Evolutionary conservation across 768 basidiomycete species (phyloP).

Genomic region (Agaricus subrufescens): DNA sequence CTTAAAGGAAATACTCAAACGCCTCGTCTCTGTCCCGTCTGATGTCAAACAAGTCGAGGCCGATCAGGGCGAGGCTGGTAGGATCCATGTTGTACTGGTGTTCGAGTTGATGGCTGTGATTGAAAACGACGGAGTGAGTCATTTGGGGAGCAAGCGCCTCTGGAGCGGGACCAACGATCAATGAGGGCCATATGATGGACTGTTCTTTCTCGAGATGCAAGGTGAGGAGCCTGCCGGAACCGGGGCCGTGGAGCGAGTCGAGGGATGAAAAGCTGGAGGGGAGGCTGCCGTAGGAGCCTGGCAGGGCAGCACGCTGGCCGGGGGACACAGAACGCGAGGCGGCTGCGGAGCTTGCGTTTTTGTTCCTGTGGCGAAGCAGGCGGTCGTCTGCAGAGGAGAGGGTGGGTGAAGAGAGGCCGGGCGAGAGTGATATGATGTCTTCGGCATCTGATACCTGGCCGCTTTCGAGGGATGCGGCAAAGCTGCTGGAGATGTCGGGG

Average conservation of each 20-base stretch:
- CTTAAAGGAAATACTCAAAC: conserved; percentile 78
- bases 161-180: conserved; percentile 73
- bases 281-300: conserved; percentile 29
- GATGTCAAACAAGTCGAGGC: conserved; percentile 69
- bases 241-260: conserved; percentile 58
- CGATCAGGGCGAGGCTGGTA: conserved; percentile 71
- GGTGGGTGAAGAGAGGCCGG: conserved; percentile 58
- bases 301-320: conserved; percentile 20
- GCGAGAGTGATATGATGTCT: conserved; percentile 48
- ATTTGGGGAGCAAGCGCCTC: conserved; percentile 50
- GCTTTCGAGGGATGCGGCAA: conserved; percentile 77
- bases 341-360: conserved; percentile 21
- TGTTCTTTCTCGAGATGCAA: conserved; percentile 78
- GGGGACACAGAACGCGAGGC: conserved; percentile 56
- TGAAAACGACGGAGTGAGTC: conserved; percentile 48
- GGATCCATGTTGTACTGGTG: conserved; percentile 82
- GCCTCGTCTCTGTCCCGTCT: conserved; percentile 71
- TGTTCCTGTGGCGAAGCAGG: conserved; percentile 11
- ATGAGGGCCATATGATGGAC: conserved; percentile 78
- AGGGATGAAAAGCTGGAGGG: conserved; percentile 77
- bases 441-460: conserved; percentile 70
- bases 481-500: conserved; percentile 79
- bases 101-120: conserved; percentile 47
- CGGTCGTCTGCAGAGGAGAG: conserved; percentile 56
- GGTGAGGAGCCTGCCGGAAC: conserved; percentile 66